Conservation (phyloP, 805 yeast species). For the Yarrowia osloensis region DNA sequence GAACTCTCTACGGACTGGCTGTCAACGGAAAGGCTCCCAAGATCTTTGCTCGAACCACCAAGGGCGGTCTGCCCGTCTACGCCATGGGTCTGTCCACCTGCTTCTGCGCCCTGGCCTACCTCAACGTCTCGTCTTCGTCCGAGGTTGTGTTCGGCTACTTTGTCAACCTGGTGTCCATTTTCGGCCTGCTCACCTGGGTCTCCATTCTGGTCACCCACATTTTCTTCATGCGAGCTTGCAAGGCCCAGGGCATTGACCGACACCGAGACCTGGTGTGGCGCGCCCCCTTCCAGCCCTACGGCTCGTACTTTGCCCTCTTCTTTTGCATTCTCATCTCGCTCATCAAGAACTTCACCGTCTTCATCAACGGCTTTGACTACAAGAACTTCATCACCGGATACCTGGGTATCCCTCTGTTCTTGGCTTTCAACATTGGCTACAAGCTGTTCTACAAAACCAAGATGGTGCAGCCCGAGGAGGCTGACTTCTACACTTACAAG, state of each 20-base stretch:
- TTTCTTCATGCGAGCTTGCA: slow-evolving; percentile 62
- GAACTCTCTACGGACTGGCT: slow-evolving; percentile 72
- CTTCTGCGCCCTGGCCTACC: slow-evolving; percentile 68
- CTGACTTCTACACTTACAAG: slow-evolving; percentile 33
- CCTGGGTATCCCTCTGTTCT: slow-evolving; percentile 68
- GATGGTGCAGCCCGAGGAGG: slow-evolving; percentile 26
- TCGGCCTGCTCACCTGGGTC: slow-evolving; percentile 74
- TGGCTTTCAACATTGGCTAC: slow-evolving; percentile 58
- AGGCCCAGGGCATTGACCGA: slow-evolving; percentile 66
- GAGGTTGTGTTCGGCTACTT: slow-evolving; percentile 58
- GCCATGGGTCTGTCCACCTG: slow-evolving; percentile 53
- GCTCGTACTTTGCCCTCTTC: slow-evolving; percentile 58
- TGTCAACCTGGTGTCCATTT: slow-evolving; percentile 72
- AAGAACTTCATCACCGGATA: slow-evolving; percentile 75
- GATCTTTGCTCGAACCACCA: slow-evolving; percentile 63
- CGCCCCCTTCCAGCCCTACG: slow-evolving; percentile 72
- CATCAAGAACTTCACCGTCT: slow-evolving; percentile 72
- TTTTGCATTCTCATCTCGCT: slow-evolving; percentile 58
- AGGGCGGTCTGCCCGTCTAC: slow-evolving; percentile 67
- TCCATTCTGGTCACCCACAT: slow-evolving; percentile 67
- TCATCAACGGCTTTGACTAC: slow-evolving; percentile 60
- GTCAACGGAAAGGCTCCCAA: slow-evolving; percentile 74
- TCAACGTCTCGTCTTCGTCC: slow-evolving; percentile 63
- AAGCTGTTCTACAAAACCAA: slow-evolving; percentile 46
- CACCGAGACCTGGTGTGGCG: slow-evolving; percentile 55